Percentiles rank a stretch among this genome's conserved stretches.
Evolutionary conservation across 768 basidiomycete genomes (phyloP).

Genomic region (Mycena polygramma): DNA sequence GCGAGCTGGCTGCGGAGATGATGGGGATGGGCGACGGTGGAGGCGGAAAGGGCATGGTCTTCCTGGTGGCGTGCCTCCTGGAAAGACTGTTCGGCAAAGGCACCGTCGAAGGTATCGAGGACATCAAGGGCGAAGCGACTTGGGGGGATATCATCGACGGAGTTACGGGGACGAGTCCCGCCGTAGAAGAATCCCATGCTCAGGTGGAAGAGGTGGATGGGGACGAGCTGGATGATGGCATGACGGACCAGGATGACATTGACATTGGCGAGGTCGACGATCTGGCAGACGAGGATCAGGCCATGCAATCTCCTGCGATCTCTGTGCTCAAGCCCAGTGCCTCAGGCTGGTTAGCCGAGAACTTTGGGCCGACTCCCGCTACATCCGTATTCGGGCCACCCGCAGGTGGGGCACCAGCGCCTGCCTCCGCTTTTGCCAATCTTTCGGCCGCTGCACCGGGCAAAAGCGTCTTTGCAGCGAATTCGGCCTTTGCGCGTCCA

Average conservation of each 20-base stretch:
- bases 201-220: conserved; percentile 44
- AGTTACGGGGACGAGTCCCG: conserved; percentile 44
- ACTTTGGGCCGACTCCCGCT: conserved; percentile 28
- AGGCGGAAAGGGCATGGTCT: conserved; percentile 73
- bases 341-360: conserved; percentile 24
- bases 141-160: conserved; percentile 82
- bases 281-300: conserved; percentile 13
- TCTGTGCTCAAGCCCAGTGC: conserved; percentile 16
- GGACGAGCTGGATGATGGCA: conserved; percentile 36
- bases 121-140: conserved; percentile 67
- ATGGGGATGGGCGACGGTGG: conserved; percentile 76
- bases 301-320: conserved; percentile 26
- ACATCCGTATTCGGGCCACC: conserved; percentile 37
- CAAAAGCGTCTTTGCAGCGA: conserved; percentile 53
- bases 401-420: conserved; percentile 35
- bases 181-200: conserved; percentile 42
- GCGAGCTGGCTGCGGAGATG: conserved; percentile 70
- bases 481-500: conserved; percentile 50
- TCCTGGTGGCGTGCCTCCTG: conserved; percentile 89
- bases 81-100: conserved; percentile 89
- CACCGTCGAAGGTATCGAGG: conserved; percentile 82
- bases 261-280: conserved; percentile 18
- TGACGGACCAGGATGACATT: conserved; percentile 30
- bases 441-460: conserved; percentile 47
- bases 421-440: conserved; percentile 54